Evolutionary conservation across 2,329 filamentous ascomycete species (phyloP).

Genomic region (Colletotrichum aenigma): DNA sequence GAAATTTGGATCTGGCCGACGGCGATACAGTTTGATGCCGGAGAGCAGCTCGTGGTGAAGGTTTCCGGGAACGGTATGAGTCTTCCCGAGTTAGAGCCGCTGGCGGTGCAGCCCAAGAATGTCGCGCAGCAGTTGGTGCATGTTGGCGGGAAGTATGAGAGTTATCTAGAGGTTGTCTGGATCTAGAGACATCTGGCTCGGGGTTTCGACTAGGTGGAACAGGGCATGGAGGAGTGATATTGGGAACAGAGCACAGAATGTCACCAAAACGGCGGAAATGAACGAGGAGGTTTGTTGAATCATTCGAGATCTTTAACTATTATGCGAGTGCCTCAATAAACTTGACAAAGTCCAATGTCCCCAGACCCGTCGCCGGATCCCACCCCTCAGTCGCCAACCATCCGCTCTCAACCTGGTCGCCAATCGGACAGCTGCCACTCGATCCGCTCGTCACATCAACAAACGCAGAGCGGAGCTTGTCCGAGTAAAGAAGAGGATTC

Average conservation of each 20-base stretch:
- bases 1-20: slow-evolving; percentile 1
- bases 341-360: neutral
- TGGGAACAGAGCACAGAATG: neutral
- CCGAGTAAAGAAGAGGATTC: slow-evolving; percentile 44
- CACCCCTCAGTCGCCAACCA: neutral
- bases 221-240: neutral
- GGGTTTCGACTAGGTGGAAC: fast-evolving
- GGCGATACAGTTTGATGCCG: neutral
- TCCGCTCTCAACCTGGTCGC: neutral
- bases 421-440: neutral
- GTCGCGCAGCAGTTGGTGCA: neutral
- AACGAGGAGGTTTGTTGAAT: neutral
- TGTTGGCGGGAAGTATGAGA: neutral
- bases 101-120: neutral
- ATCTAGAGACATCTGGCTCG: neutral
- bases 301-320: neutral
- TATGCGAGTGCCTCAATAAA: neutral
- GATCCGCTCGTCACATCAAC: neutral
- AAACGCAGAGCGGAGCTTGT: neutral
- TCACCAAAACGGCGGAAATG: neutral
- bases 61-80: neutral
- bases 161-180: neutral
- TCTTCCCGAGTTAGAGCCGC: neutral
- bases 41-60: neutral
- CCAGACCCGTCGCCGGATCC: slow-evolving; percentile 1